Conservation (phyloP, 805 yeast genomes). For the Yarrowia divulgata region DNA sequence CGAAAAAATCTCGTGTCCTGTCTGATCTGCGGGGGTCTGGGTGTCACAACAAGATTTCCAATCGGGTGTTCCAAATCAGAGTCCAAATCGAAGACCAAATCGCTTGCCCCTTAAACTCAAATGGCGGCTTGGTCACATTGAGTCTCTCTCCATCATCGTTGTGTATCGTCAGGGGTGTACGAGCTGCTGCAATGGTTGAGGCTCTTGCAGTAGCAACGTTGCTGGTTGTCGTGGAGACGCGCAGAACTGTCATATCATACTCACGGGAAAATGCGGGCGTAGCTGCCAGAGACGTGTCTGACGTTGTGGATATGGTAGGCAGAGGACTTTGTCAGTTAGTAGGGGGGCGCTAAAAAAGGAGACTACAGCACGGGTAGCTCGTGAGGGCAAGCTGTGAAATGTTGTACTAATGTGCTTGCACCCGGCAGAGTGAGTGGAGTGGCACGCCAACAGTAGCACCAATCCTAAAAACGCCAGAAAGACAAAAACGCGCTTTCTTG, state of each 20-base stretch:
- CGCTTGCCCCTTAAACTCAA: constrained; percentile 35
- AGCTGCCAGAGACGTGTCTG: constrained; percentile 23
- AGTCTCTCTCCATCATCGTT: not conserved
- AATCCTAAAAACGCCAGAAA: not conserved
- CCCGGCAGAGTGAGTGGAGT: too few relatives aligned
- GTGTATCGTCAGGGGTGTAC: constrained; percentile 7
- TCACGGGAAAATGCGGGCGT: constrained; percentile 22
- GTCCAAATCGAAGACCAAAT: constrained; percentile 12
- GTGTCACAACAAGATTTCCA: not conserved
- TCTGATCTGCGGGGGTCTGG: too few relatives aligned
- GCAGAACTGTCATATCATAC: not conserved
- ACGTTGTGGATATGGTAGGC: constrained; percentile 21
- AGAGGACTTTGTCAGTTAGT: constrained; percentile 9
- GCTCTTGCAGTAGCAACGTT: not conserved
- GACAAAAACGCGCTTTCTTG: not conserved
- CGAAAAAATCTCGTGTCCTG: too few relatives aligned
- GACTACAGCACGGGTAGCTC: constrained; percentile 4
- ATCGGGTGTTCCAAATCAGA: not conserved
- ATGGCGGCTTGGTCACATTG: not conserved
- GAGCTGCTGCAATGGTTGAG: not conserved
- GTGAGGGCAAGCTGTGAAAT: constrained; percentile 3
- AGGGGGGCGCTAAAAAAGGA: constrained; percentile 1
- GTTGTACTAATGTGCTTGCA: not conserved
- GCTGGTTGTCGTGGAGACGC: too few relatives aligned
- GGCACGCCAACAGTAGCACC: not conserved